Evolutionary conservation across 2,329 filamentous ascomycete species (phyloP).

Genomic region (Phyllosticta citribraziliensis): DNA sequence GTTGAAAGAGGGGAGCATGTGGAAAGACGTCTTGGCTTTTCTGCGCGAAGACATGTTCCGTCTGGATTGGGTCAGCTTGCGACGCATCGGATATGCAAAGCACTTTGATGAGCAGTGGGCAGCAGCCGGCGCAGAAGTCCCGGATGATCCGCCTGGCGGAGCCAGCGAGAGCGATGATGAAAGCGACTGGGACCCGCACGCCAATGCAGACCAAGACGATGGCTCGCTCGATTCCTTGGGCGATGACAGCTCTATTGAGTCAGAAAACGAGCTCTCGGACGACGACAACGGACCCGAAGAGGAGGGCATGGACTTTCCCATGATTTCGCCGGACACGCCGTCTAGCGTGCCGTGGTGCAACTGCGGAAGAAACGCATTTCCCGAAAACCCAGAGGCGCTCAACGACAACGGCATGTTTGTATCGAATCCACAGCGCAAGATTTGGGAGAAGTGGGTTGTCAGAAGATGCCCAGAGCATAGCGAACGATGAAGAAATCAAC

Average conservation of each 20-base stretch:
- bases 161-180: conserved; percentile 35
- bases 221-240: conserved; percentile 24
- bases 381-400: conserved; percentile 35
- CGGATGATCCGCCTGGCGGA: conserved; percentile 33
- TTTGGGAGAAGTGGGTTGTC: conserved; percentile 48
- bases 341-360: conserved; percentile 38
- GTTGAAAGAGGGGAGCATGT: conserved; percentile 48
- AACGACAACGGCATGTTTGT: conserved; percentile 40
- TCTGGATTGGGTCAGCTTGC: conserved; percentile 54
- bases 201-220: conserved; percentile 20
- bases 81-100: conserved; percentile 49
- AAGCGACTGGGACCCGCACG: conserved; percentile 25
- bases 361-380: conserved; percentile 27
- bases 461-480: conserved; percentile 36
- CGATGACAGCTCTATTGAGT: conserved; percentile 21
- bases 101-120: conserved; percentile 42
- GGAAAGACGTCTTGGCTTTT: conserved; percentile 50
- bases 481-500: conserved; percentile 19
- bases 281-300: conserved; percentile 22
- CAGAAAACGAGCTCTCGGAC: conserved; percentile 23
- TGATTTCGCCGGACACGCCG: conserved; percentile 36
- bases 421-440: conserved; percentile 40
- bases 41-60: conserved; percentile 47
- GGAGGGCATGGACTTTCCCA: conserved; percentile 36
- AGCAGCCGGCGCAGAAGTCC: conserved; percentile 37